phyloP scores from a whole-genome alignment of 208 protist species.

The Trypanosoma conorhini region DNA sequence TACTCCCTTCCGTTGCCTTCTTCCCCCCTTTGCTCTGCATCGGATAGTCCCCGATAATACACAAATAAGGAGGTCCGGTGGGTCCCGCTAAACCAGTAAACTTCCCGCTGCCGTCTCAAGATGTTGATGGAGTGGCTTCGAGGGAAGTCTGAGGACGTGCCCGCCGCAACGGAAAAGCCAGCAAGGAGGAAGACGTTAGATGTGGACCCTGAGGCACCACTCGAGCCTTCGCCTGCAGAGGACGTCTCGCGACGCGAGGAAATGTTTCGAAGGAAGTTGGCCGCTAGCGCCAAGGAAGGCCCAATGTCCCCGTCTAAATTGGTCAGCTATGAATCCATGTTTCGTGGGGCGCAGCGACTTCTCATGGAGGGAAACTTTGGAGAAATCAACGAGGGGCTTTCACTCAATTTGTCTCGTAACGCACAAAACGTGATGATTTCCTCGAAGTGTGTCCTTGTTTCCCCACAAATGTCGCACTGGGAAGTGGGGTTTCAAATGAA shows the following conservation, averaged over 20 bases:
- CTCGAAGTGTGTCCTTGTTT: slow-evolving; percentile 80
- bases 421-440: slow-evolving; percentile 84
- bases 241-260: slow-evolving; percentile 37
- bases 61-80: not conserved
- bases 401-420: slow-evolving; percentile 69
- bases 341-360: slow-evolving; percentile 60
- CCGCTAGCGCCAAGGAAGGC: slow-evolving; percentile 62
- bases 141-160: slow-evolving; percentile 39
- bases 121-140: slow-evolving; percentile 90
- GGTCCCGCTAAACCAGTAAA: slow-evolving; percentile 6
- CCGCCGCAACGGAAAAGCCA: slow-evolving; percentile 32
- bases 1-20: not conserved
- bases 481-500: slow-evolving; percentile 90
- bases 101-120: slow-evolving; percentile 12
- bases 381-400: slow-evolving; percentile 76
- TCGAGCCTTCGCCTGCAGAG: slow-evolving; percentile 57
- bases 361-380: slow-evolving; percentile 68
- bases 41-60: not conserved
- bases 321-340: slow-evolving; percentile 78
- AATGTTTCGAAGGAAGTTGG: slow-evolving; percentile 75
- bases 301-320: slow-evolving; percentile 39
- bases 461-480: slow-evolving; percentile 84
- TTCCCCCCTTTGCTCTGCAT: not conserved
- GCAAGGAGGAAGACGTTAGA: slow-evolving; percentile 48
- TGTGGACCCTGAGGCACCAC: slow-evolving; percentile 75